Conservation (phyloP, 139 green algal genomes). For the Auxenochlorella pyrenoidosa region DNA sequence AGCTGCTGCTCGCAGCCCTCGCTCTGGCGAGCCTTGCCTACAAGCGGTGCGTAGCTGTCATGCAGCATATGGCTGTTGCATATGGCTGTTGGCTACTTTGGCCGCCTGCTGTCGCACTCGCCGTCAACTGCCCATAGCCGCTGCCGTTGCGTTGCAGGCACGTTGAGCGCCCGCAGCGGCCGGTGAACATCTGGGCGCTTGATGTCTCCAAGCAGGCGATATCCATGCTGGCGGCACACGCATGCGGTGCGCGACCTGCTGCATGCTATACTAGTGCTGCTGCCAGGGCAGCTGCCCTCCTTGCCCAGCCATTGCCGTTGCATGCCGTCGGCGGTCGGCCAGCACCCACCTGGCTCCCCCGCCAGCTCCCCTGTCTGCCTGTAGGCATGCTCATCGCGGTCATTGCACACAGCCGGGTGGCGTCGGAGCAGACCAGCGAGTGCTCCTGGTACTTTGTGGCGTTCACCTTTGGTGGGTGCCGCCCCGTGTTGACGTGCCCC, state of each 20-base stretch:
- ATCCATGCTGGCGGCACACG: constrained; percentile 52
- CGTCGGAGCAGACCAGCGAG: constrained; percentile 27
- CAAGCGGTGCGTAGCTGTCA: constrained; percentile 40
- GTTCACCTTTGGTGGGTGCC: constrained; percentile 27
- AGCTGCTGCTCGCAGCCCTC: constrained; percentile 44
- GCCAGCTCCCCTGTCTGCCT: not conserved
- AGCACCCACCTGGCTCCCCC: not conserved
- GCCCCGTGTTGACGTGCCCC: too few relatives aligned
- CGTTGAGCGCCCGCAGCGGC: constrained; percentile 53
- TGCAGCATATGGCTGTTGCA: too few relatives aligned
- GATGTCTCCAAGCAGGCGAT: constrained; percentile 74
- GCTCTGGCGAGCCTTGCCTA: constrained; percentile 46
- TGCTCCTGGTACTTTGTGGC: constrained; percentile 65
- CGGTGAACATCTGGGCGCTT: constrained; percentile 60
- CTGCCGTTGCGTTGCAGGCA: constrained; percentile 30
- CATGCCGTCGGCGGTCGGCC: too few relatives aligned
- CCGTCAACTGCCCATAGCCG: not conserved
- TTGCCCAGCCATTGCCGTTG: too few relatives aligned
- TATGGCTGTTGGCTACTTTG: too few relatives aligned
- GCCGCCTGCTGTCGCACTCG: too few relatives aligned
- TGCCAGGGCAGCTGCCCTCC: too few relatives aligned
- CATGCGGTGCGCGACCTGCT: constrained; percentile 45
- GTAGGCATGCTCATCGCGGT: constrained; percentile 65
- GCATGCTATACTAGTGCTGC: not conserved
- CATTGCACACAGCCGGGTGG: constrained; percentile 28